These are phyloP conservation scores for Barbarea vulgaris DNA, from an alignment of 345 rosid genomes.

Conservation along the genomic window DNA sequence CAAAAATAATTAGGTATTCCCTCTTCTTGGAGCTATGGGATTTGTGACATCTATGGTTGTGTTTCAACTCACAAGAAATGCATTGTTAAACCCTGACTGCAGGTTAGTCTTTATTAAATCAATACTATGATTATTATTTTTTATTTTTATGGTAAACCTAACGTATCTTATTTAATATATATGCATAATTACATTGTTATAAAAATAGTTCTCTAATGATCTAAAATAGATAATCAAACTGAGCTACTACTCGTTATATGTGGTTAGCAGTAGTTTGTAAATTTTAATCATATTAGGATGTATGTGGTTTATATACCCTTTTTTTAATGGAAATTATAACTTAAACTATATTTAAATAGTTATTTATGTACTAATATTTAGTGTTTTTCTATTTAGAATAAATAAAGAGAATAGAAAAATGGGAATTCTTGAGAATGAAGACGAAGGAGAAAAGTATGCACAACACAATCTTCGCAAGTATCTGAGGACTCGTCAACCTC, in stretches of 20 bases:
- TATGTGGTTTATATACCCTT: no score
- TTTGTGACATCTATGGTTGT: conserved; percentile 61
- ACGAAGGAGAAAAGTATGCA: conserved; percentile 68
- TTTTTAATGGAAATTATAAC: neutral
- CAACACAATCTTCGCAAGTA: conserved; percentile 70
- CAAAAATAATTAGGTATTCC: conserved; percentile 53
- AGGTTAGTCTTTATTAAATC: conserved; percentile 42
- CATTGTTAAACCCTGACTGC: conserved; percentile 67
- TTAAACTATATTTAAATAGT: neutral
- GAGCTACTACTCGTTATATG: no score
- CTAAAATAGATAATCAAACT: neutral
- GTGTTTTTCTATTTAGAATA: conserved; percentile 40
- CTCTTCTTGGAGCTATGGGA: conserved; percentile 77
- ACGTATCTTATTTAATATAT: neutral
- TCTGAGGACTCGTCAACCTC: conserved; percentile 67
- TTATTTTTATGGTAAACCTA: no score
- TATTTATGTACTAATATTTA: neutral
- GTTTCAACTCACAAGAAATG: conserved; percentile 71
- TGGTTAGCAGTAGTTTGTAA: neutral
- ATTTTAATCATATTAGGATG: neutral
- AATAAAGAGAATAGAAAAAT: conserved; percentile 49
- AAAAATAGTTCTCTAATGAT: neutral
- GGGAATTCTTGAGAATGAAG: conserved; percentile 64
- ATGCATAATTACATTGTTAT: neutral
- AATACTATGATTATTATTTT: no score